A percentile compares a stretch with the other conserved stretches of the same genome.
These are phyloP conservation scores for Aspergillus nidulans DNA, from an alignment of 495 filamentous ascomycete genomes.

Conservation along the genomic window DNA sequence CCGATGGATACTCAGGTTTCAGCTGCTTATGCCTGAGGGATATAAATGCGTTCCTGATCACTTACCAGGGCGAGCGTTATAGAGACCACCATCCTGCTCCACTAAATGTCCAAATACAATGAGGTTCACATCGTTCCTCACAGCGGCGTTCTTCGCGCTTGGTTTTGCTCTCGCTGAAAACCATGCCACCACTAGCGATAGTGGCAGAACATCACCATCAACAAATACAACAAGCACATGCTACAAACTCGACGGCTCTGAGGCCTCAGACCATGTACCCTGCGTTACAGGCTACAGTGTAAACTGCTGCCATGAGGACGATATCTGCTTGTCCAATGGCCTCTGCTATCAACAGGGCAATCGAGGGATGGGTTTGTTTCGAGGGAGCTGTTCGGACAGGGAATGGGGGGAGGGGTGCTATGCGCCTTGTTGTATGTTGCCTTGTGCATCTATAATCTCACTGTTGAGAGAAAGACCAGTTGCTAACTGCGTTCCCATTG, in stretches of 20 bases:
- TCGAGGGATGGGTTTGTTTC: neutral
- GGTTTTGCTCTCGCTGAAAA: too few species aligned
- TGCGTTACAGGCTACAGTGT: neutral
- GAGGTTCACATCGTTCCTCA: too few species aligned
- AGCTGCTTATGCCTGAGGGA: neutral
- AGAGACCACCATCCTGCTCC: too few species aligned
- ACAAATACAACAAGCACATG: neutral
- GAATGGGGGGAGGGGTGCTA: slow-evolving; percentile 1
- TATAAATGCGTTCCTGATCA: too few species aligned
- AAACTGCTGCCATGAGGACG: slow-evolving; percentile 12
- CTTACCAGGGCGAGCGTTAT: too few species aligned
- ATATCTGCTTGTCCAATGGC: slow-evolving; percentile 12
- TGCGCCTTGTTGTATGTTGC: slow-evolving; percentile 8
- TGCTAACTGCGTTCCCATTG: too few species aligned
- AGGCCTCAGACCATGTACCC: slow-evolving; percentile 8
- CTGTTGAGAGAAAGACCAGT: too few species aligned
- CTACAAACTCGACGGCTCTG: slow-evolving; percentile 10
- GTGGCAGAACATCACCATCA: too few species aligned
- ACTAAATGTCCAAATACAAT: too few species aligned
- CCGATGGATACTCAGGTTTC: neutral
- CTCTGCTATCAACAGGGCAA: slow-evolving; percentile 10
- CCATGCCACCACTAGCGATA: neutral
- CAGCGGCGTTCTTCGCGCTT: too few species aligned
- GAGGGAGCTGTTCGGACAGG: slow-evolving; percentile 3
- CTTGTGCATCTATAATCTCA: too few species aligned